Base-by-base conservation (phyloP, 768 basidiomycete genomes). In the Phaffia australis region DNA sequence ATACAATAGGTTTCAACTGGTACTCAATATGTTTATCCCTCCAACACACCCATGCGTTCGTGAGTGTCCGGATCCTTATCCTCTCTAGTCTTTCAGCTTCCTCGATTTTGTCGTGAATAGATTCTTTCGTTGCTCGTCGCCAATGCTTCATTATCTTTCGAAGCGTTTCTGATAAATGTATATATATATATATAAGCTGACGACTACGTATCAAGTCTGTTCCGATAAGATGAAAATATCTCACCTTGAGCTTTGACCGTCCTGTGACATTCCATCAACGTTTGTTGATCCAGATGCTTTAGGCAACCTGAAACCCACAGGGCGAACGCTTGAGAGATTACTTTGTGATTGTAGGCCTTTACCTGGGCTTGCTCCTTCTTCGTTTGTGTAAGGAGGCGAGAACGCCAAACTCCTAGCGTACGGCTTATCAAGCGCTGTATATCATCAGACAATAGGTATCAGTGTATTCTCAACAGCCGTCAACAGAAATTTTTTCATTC, bases 201-300 rank as follows among this genome's bases (percentile, higher is more conserved):
- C 11, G 11, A 42, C 11, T 11, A 42, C 83, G 79, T 48, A 83
- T 83, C 55, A 83, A 83, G 71, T 85, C 80, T 64, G 78, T 81
- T 74, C 89, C 88, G 89, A 71, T 19, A 19, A 35, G 11, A 30
- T 57, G 47, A 48, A 42, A 1, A 0, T 15, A 32, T 68, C 76
- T 48, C 71, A 84, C 89, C 89, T 80, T 89, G 87, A 54, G 81
- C 81, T 75, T 87, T 88, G 55, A 91, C 84, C 68, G 86, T 81
- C 65, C 85, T 82, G 75, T 88, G 87, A 72, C 87, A 89, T 72
- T 88, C 85, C 82, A 91, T 83, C n/a, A 92, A 81, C 70, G 83
- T 85, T 3, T 85, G 76, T 69, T 85, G 83, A 73, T 89, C 86
- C 1, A 81, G 80, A 72, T 87, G 87, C 29, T 84, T 83, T 48